Conservation (phyloP, 192 early-diverging fungal species). For the Linnemannia hyalina region DNA sequence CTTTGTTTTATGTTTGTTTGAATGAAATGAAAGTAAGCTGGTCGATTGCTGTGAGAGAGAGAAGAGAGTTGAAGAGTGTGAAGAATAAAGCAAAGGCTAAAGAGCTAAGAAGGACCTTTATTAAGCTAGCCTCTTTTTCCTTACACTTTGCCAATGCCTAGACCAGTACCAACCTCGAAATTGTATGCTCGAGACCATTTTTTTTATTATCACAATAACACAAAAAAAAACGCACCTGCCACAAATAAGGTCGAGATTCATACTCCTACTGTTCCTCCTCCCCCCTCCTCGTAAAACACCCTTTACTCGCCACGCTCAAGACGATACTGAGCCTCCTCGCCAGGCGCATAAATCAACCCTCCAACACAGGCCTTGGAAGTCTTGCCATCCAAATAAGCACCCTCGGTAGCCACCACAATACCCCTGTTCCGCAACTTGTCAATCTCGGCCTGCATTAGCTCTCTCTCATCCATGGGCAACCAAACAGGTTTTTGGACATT, state of each 20-base stretch:
- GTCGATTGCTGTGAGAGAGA: too few relatives aligned
- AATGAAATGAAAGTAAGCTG: too few relatives aligned
- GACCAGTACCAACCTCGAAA: too few relatives aligned
- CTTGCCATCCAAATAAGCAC: constrained; percentile 30
- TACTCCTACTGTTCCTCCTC: not conserved
- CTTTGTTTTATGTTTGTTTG: too few relatives aligned
- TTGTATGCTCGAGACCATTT: too few relatives aligned
- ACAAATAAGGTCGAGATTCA: not conserved
- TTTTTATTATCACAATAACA: too few relatives aligned
- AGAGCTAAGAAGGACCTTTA: too few relatives aligned
- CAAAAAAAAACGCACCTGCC: too few relatives aligned
- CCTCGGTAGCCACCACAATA: constrained; percentile 46
- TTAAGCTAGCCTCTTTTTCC: too few relatives aligned
- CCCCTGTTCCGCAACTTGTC: constrained; percentile 31
- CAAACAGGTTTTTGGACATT: constrained; percentile 59
- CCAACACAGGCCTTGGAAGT: constrained; percentile 36
- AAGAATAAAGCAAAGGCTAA: too few relatives aligned
- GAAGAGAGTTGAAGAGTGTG: too few relatives aligned
- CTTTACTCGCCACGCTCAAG: constrained; percentile 40
- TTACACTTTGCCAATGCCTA: too few relatives aligned
- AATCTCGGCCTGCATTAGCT: constrained; percentile 55
- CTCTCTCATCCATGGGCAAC: constrained; percentile 63
- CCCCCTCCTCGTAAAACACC: not conserved
- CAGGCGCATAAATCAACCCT: constrained; percentile 44
- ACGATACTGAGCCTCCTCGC: constrained; percentile 42